Evolutionary conservation across 169 alveolate genomes (phyloP).

Genomic region (Eimeria mitis): DNA sequence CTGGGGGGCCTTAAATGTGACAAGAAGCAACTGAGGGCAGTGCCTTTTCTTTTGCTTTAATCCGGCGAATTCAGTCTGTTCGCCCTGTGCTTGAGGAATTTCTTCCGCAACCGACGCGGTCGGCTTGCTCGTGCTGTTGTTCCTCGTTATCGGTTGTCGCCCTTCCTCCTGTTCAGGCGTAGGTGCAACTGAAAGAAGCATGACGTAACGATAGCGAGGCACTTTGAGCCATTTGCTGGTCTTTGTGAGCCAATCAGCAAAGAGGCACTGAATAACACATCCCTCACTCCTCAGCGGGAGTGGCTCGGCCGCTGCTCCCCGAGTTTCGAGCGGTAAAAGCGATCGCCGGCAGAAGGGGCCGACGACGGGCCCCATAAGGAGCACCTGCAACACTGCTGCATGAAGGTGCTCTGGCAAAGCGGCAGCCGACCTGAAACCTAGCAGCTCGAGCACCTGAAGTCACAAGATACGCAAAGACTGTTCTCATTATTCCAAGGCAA

Average conservation of each 20-base stretch:
- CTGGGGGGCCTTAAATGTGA: conserved; percentile 42
- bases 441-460: conserved; percentile 59
- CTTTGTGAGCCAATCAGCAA: conserved; percentile 62
- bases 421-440: conserved; percentile 72
- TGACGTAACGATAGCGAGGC: conserved; percentile 45
- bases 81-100: not conserved
- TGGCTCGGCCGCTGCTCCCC: not conserved
- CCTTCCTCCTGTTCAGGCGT: not conserved
- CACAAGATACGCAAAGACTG: not conserved
- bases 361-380: conserved; percentile 14
- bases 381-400: conserved; percentile 43
- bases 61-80: not conserved
- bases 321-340: not conserved
- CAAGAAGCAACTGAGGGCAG: conserved; percentile 50
- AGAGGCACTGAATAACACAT: conserved; percentile 63
- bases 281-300: conserved; percentile 55
- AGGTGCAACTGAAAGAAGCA: conserved; percentile 40
- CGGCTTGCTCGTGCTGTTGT: not conserved
- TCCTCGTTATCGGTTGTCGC: not conserved
- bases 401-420: conserved; percentile 57
- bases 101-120: not conserved
- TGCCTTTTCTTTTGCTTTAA: not conserved
- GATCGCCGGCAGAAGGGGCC: conserved; percentile 19
- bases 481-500: not conserved
- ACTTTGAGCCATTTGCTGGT: conserved; percentile 72